Base-by-base conservation (phyloP, 495 filamentous ascomycete species). In the Penicillium alfredii region DNA sequence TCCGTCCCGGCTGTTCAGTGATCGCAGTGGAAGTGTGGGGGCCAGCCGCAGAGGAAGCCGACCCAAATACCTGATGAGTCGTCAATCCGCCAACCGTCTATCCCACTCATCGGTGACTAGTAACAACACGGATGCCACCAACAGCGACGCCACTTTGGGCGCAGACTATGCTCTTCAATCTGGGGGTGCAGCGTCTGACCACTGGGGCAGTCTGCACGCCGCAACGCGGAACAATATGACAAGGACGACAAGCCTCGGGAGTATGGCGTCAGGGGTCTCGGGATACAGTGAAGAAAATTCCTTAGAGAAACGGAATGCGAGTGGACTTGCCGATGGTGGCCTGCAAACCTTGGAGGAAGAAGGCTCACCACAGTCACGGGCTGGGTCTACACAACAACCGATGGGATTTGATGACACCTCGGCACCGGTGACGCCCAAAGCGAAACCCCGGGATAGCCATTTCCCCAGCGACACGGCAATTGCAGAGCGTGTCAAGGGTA, bases 201-300 rank as follows among this genome's bases (percentile, higher is more conserved):
- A 71, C 31, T 69, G 69, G 21, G 69, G 70, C 26, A 66, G 55
- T 45, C 54, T 66, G 24, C 58, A 61, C 8, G 39, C 48, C 20
- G 46, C 57, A 30, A 43, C 45, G 18, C 75, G 70, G 35, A 73
- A 73, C 35, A 60, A 73, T 11, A 64, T 94, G 30, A 82, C 84
- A 12, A 71, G 92, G 31, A 79, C 88, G 8, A 81, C 88, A 21
- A 96, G 89, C 54, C 74, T 97, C 35, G 92, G 92, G 8, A 96
- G 89, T 47, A 88, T 96, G 69, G 86, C 85, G n/a, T 95, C 88
- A 10, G 88, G 86, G 1, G 76, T 94, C 14, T 89, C 89, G 13
- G 82, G 81, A 11, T 73, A 80, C 38, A 78, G 78, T 34, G 86
- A 88, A 34, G 73, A 70, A 35, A 68, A 64, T 30, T 53, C 53